phyloP scores from a whole-genome alignment of 441 rosid genomes.

The Erodium chrysanthum region DNA sequence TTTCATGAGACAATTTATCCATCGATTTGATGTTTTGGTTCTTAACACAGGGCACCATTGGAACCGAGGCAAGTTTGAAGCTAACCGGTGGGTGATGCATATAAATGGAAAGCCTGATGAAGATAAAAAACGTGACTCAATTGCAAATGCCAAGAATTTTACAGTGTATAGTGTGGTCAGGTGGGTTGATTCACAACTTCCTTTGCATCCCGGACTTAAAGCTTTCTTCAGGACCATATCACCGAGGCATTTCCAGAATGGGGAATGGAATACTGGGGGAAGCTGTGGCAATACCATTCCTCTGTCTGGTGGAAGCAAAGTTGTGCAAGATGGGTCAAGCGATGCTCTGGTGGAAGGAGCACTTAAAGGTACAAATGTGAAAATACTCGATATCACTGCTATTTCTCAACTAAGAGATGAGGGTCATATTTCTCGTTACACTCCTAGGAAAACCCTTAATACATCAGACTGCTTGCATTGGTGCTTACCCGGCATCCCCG shows the following conservation, averaged over 20 bases:
- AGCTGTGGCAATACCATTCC: conserved; percentile 51
- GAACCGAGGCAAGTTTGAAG: conserved; percentile 23
- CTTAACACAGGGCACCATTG: conserved; percentile 72
- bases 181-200: conserved; percentile 57
- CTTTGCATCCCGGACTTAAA: conserved; percentile 35
- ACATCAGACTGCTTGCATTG: conserved; percentile 62
- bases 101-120: not conserved
- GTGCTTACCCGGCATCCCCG: conserved; percentile 66
- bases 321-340: conserved; percentile 37
- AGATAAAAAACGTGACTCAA: not conserved
- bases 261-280: conserved; percentile 75
- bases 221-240: conserved; percentile 62
- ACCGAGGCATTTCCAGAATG: conserved; percentile 55
- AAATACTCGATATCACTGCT: conserved; percentile 54
- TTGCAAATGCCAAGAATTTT: conserved; percentile 18
- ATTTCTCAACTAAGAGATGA: conserved; percentile 61
- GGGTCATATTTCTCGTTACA: conserved; percentile 45
- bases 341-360: conserved; percentile 44
- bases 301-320: conserved; percentile 38
- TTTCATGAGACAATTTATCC: conserved; percentile 44
- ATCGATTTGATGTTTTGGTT: conserved; percentile 45
- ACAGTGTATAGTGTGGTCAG: conserved; percentile 38
- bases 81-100: conserved; percentile 6
- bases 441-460: conserved; percentile 26
- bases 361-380: conserved; percentile 41